phyloP scores from a whole-genome alignment of 352 stramenopile species.

The Globisporangium nagaii region DNA sequence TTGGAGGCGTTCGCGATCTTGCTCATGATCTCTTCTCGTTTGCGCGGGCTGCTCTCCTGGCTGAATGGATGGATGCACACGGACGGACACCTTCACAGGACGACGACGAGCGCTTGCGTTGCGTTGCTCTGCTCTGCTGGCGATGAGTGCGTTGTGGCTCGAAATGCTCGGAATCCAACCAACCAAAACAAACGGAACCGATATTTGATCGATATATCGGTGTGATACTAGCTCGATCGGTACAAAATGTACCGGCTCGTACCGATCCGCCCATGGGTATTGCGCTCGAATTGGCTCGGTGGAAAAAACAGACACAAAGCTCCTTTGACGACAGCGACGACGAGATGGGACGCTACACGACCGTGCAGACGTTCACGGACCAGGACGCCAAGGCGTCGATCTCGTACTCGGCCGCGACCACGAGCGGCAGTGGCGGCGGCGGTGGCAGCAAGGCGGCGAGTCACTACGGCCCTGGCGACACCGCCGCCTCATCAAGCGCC shows the following conservation, averaged over 20 bases:
- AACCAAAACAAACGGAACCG: neutral
- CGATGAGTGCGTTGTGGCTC: too few relatives aligned
- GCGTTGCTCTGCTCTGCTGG: too few relatives aligned
- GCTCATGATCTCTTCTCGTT: conserved; percentile 40
- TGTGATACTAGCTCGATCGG: too few relatives aligned
- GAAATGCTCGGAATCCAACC: conserved; percentile 1
- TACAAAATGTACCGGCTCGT: too few relatives aligned
- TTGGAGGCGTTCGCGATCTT: conserved; percentile 81
- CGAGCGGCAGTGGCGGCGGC: neutral
- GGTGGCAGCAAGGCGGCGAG: conserved; percentile 2
- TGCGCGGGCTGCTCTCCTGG: neutral
- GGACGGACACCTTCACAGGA: too few relatives aligned
- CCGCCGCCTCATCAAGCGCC: neutral
- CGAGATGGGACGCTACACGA: conserved; percentile 76
- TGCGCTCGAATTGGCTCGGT: too few relatives aligned
- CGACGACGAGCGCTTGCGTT: too few relatives aligned
- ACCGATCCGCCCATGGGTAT: too few relatives aligned
- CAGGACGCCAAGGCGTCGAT: conserved; percentile 70
- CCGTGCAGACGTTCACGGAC: conserved; percentile 81
- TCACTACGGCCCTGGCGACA: conserved; percentile 8
- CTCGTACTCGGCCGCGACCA: conserved; percentile 34
- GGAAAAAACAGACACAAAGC: neutral
- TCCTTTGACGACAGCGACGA: neutral
- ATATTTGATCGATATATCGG: neutral
- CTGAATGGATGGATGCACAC: neutral